These are phyloP conservation scores for Asterochloris sp. DNA, from an alignment of 139 green algal species.

Conservation along the genomic window DNA sequence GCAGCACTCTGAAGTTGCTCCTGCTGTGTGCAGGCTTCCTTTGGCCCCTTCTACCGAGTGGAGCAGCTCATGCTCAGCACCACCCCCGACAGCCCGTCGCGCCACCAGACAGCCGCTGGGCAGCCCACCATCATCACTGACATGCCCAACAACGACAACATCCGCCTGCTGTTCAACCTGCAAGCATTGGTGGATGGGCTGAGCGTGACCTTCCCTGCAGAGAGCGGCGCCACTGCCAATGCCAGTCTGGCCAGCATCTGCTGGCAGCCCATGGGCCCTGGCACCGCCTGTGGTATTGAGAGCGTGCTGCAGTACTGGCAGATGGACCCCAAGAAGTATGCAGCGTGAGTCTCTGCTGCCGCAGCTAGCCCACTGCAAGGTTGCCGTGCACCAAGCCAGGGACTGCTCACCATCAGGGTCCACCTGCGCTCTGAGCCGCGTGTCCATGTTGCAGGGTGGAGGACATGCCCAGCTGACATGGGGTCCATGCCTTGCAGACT, in stretches of 20 bases:
- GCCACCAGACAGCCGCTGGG: conserved; percentile 24
- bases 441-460: no score
- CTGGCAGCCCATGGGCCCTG: conserved; percentile 76
- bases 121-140: conserved; percentile 62
- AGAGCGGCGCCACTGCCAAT: background rate
- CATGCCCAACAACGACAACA: conserved; percentile 38
- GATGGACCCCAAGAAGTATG: conserved; percentile 53
- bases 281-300: conserved; percentile 67
- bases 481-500: no score
- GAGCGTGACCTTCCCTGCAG: background rate
- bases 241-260: conserved; percentile 71
- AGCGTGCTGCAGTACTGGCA: conserved; percentile 89
- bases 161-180: conserved; percentile 78
- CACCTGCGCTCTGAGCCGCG: no score
- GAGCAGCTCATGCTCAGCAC: conserved; percentile 72
- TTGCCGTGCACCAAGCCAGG: no score
- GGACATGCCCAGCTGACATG: no score
- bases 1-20: background rate
- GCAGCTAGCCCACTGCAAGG: no score
- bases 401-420: no score
- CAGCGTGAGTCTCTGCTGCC: background rate
- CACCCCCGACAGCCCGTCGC: conserved; percentile 14
- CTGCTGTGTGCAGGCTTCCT: conserved; percentile 44
- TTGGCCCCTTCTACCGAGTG: conserved; percentile 90
- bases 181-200: conserved; percentile 62